Percentiles rank a stretch among this genome's conserved stretches.
Conservation (phyloP, 441 rosid genomes). For the Kokia cookei region DNA sequence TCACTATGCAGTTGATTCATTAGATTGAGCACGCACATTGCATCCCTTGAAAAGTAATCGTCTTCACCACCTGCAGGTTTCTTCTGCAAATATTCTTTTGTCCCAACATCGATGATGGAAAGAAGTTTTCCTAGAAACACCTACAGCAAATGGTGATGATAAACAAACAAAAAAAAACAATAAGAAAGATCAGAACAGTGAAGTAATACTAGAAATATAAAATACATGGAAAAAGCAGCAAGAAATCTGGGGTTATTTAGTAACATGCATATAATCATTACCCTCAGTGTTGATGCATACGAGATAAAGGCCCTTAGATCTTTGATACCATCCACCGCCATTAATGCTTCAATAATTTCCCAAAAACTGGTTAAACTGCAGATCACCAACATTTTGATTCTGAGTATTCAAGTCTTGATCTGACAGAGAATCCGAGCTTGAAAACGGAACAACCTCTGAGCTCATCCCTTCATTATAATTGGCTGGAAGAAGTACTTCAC, state of each 20-base stretch:
- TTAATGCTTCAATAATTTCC: conserved; percentile 6
- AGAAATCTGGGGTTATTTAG: neutral
- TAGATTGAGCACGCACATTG: conserved; percentile 13
- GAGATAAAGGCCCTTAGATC: neutral
- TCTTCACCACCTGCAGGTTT: neutral
- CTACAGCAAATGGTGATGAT: neutral
- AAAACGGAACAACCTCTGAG: neutral
- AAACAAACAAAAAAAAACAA: neutral
- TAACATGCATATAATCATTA: neutral
- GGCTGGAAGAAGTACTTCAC: neutral
- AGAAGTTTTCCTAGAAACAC: neutral
- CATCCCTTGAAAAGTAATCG: neutral
- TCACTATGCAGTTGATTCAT: conserved; percentile 13
- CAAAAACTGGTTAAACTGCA: neutral
- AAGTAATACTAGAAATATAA: neutral
- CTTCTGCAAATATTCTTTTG: neutral
- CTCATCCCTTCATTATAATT: neutral
- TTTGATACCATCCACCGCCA: neutral
- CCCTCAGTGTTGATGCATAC: conserved; percentile 12
- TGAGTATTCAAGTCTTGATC: neutral
- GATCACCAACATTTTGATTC: neutral
- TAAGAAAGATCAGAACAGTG: neutral
- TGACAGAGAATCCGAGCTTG: neutral
- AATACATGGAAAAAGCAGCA: neutral
- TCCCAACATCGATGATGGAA: conserved; percentile 3